Percentiles rank a stretch among this genome's conserved stretches.
Evolutionary conservation across 2,329 filamentous ascomycete genomes (phyloP).

Genomic region (Alternaria sp.): DNA sequence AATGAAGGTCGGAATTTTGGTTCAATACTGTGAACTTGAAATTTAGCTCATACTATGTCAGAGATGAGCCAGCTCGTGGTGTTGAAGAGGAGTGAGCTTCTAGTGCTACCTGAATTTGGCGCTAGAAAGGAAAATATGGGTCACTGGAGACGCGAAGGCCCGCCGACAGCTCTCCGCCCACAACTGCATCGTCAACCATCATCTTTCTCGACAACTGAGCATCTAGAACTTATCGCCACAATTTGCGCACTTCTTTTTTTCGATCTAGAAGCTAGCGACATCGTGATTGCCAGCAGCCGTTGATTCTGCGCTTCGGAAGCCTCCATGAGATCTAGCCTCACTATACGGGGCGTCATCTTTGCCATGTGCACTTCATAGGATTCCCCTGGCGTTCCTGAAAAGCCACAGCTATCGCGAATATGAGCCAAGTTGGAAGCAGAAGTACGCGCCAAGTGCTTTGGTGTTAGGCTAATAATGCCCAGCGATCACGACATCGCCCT

Average conservation of each 20-base stretch:
- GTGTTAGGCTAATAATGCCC: constrained; percentile 30
- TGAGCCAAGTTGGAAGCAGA: background rate
- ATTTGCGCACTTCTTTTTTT: background rate
- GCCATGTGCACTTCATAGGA: background rate
- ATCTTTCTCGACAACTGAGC: background rate
- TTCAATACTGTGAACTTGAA: background rate
- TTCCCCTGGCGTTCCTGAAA: background rate
- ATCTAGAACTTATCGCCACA: background rate
- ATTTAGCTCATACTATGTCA: background rate
- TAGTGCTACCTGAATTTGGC: background rate
- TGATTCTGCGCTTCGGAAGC: background rate
- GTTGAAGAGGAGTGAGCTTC: background rate
- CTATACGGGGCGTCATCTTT: background rate
- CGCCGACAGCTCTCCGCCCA: background rate
- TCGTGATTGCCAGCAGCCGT: background rate
- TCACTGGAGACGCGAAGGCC: background rate
- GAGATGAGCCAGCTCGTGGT: background rate
- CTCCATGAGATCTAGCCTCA: background rate
- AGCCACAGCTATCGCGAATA: background rate
- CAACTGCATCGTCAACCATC: background rate
- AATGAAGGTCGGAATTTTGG: background rate
- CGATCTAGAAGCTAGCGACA: background rate
- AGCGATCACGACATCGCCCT: constrained; percentile 39
- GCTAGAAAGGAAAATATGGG: background rate
- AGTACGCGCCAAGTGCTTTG: constrained; percentile 14